Percentiles rank a stretch among this genome's conserved stretches.
Conservation (phyloP, 441 rosid genomes). For the Croton laevigatus region DNA sequence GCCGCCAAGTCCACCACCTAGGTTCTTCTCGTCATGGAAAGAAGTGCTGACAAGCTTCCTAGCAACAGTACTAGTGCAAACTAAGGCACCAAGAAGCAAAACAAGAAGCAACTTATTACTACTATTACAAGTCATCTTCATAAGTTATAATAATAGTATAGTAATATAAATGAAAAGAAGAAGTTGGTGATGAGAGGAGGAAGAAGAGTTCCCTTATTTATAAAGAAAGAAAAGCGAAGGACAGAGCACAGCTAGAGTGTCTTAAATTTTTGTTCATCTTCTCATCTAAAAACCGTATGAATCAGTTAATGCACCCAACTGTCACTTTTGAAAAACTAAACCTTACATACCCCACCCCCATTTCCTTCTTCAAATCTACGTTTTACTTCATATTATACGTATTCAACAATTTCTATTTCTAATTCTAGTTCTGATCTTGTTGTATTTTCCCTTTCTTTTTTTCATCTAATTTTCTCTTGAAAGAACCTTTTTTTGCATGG, state of each 20-base stretch:
- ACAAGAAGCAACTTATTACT: slow-evolving; percentile 26
- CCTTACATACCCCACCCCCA: slow-evolving; percentile 18
- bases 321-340: slow-evolving; percentile 31
- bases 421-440: not conserved
- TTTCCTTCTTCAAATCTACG: no score
- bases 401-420: no score
- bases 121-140: slow-evolving; percentile 26
- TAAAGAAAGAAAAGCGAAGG: not conserved
- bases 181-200: slow-evolving; percentile 20
- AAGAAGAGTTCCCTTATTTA: slow-evolving; percentile 28
- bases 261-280: slow-evolving; percentile 38
- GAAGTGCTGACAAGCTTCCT: slow-evolving; percentile 21
- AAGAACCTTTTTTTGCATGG: no score
- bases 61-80: slow-evolving; percentile 15
- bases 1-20: slow-evolving; percentile 10
- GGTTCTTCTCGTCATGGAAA: slow-evolving; percentile 21
- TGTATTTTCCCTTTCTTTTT: not conserved
- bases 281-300: slow-evolving; percentile 37
- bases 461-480: no score
- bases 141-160: not conserved
- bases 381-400: no score
- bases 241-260: slow-evolving; percentile 19
- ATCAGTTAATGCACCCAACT: slow-evolving; percentile 40
- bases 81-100: slow-evolving; percentile 31
- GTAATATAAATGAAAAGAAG: not conserved